A percentile compares a stretch with the other conserved stretches of the same genome.
Conservation (phyloP, 495 filamentous ascomycete genomes). For the Talaromyces liani region DNA sequence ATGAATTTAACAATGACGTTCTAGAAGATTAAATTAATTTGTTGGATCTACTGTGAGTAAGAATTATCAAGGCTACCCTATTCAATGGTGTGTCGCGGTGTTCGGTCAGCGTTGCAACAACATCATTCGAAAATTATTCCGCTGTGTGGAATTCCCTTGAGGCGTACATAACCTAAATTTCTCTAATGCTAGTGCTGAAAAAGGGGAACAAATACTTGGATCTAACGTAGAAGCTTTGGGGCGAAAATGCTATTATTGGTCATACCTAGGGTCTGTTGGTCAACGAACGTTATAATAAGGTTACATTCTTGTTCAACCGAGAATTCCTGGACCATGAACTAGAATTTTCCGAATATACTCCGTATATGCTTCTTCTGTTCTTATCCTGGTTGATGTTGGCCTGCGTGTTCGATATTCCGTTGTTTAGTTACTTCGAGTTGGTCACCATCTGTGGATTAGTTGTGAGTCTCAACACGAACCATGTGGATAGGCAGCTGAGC, state of each 20-base stretch:
- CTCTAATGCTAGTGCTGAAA: background rate
- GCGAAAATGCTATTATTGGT: background rate
- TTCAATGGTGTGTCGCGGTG: background rate
- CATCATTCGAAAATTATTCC: background rate
- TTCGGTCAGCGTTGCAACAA: conserved; percentile 5
- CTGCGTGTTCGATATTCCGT: background rate
- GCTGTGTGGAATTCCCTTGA: background rate
- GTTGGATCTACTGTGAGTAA: background rate
- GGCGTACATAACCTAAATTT: background rate
- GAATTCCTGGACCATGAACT: background rate
- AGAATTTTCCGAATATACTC: background rate
- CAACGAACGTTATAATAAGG: conserved; percentile 1
- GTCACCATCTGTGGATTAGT: background rate
- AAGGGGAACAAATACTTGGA: background rate
- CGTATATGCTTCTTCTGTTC: too few species aligned
- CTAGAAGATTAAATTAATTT: background rate
- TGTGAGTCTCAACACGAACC: background rate
- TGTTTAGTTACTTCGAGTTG: background rate
- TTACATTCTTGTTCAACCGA: background rate
- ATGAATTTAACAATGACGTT: background rate
- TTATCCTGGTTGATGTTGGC: too few species aligned
- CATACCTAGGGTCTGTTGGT: too few species aligned
- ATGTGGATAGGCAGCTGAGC: background rate
- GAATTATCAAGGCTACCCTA: background rate
- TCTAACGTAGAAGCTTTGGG: background rate